Evolutionary conservation across 169 alveolate species (phyloP).

Genomic region (Eimeria necatrix): DNA sequence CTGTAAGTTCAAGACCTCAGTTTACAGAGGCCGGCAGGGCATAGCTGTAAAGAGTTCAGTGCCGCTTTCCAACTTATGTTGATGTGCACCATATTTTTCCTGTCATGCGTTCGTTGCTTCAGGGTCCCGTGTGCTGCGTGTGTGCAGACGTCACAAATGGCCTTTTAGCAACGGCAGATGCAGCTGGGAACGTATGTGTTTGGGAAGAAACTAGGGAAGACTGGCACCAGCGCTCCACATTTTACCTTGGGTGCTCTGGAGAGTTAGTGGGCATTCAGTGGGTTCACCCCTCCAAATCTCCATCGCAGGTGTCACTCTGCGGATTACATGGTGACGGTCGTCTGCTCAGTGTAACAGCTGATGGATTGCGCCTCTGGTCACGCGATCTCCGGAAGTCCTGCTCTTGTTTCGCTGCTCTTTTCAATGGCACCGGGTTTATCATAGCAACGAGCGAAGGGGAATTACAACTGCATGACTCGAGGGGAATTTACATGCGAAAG

Average conservation of each 20-base stretch:
- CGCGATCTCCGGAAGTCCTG: conserved; percentile 49
- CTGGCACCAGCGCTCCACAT: conserved; percentile 33
- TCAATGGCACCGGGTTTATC: conserved; percentile 42
- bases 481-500: conserved; percentile 52
- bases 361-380: conserved; percentile 60
- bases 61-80: neutral
- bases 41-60: neutral
- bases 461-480: conserved; percentile 16
- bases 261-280: conserved; percentile 51
- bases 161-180: conserved; percentile 40
- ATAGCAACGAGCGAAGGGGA: conserved; percentile 54
- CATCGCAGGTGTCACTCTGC: conserved; percentile 22
- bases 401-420: conserved; percentile 35
- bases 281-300: neutral
- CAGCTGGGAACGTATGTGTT: conserved; percentile 8
- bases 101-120: conserved; percentile 60
- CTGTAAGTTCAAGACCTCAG: neutral
- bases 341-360: conserved; percentile 38
- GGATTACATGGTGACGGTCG: conserved; percentile 54
- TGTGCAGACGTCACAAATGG: conserved; percentile 39
- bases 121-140: conserved; percentile 73
- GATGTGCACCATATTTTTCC: neutral
- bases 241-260: conserved; percentile 30
- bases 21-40: neutral
- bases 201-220: conserved; percentile 51